These are phyloP conservation scores for Saccharomycopsis schoenii DNA, from an alignment of 805 yeast genomes.

Conservation along the genomic window DNA sequence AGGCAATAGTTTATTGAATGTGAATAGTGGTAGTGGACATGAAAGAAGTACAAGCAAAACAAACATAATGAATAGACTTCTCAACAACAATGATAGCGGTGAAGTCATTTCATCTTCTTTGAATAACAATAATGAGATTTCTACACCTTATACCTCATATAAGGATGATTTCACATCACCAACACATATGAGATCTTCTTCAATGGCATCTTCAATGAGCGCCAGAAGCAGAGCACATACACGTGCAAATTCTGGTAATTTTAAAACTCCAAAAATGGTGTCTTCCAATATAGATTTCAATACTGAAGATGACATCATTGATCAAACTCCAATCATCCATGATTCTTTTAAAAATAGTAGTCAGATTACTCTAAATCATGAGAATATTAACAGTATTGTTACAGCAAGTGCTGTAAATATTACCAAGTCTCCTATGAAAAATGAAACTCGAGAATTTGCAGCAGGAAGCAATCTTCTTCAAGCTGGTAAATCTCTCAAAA, in stretches of 20 bases:
- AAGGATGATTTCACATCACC: not conserved
- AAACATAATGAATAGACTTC: not conserved
- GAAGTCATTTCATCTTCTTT: not conserved
- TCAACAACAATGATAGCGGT: not conserved
- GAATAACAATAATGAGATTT: not conserved
- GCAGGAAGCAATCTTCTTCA: not conserved
- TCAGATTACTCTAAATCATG: slow-evolving; percentile 15
- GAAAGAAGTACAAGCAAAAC: not conserved
- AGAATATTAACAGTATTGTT: not conserved
- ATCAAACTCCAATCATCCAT: slow-evolving; percentile 14
- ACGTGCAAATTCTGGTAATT: not conserved
- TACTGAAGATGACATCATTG: slow-evolving; percentile 13
- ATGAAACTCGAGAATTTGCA: not conserved
- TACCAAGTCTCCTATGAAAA: not conserved
- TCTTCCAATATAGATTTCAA: not conserved
- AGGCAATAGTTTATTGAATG: not conserved
- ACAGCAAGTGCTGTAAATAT: not conserved
- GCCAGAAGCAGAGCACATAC: not conserved
- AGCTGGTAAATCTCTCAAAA: not conserved
- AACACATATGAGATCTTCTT: not conserved
- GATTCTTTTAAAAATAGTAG: slow-evolving; percentile 10
- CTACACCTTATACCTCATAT: not conserved
- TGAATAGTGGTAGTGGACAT: not conserved
- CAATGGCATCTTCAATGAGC: not conserved
- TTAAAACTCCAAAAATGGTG: not conserved